Conservation (phyloP, 192 early-diverging fungal species). For the Coemansia sp. region DNA sequence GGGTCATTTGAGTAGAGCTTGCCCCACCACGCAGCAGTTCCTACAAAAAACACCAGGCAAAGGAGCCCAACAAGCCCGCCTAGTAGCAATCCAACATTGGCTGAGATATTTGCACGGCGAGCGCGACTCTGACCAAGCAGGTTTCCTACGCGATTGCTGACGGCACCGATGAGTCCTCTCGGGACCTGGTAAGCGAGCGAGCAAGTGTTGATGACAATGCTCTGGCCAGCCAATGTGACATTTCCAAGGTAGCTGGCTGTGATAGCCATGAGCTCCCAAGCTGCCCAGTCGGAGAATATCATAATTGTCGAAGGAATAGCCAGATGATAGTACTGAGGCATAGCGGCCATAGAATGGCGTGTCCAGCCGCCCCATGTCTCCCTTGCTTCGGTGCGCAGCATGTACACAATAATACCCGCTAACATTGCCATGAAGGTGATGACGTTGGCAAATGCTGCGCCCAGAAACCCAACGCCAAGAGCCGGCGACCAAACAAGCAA, state of each 20-base stretch:
- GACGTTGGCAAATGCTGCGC: constrained; percentile 78
- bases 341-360: constrained; percentile 22
- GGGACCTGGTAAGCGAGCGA: constrained; percentile 55
- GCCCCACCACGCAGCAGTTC: constrained; percentile 46
- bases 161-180: constrained; percentile 56
- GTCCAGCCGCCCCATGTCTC: constrained; percentile 75
- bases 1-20: constrained; percentile 66
- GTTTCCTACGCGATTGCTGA: constrained; percentile 58
- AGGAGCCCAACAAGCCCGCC: constrained; percentile 12
- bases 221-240: constrained; percentile 56
- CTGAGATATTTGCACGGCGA: constrained; percentile 35
- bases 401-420: constrained; percentile 62
- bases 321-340: constrained; percentile 58
- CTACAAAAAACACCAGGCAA: constrained; percentile 16
- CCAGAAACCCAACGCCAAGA: constrained; percentile 71
- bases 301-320: constrained; percentile 73
- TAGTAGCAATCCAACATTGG: constrained; percentile 23
- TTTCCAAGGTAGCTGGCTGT: constrained; percentile 60
- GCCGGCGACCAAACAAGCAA: constrained; percentile 73
- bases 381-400: constrained; percentile 51
- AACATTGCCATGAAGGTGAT: constrained; percentile 76
- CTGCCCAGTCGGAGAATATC: constrained; percentile 69
- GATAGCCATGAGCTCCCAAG: constrained; percentile 48
- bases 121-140: constrained; percentile 44
- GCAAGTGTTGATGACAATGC: constrained; percentile 57